These are phyloP conservation scores for Pichia ethanolica DNA, from an alignment of 805 yeast genomes.

Conservation along the genomic window DNA sequence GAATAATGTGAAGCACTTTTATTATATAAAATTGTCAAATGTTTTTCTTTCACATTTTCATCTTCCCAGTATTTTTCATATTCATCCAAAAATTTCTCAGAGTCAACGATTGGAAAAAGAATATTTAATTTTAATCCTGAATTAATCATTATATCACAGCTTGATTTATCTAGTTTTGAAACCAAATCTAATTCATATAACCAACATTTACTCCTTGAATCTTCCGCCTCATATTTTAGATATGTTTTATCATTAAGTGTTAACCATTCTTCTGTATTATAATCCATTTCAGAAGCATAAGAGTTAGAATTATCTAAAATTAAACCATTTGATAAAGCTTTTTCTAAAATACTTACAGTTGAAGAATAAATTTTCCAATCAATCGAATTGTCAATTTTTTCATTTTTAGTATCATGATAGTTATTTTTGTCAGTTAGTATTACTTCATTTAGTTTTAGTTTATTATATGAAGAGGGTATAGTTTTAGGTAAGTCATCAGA, in stretches of 20 bases:
- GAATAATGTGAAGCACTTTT: slow-evolving; percentile 22
- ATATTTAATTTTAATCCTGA: slow-evolving; percentile 17
- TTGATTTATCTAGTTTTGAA: slow-evolving; percentile 14
- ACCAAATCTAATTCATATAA: slow-evolving; percentile 17
- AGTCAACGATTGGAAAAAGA: slow-evolving; percentile 43
- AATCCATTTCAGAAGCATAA: slow-evolving; percentile 12
- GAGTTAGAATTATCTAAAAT: slow-evolving; percentile 12
- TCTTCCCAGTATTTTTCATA: slow-evolving; percentile 34
- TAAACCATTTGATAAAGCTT: slow-evolving; percentile 19
- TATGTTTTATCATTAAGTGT: slow-evolving; percentile 10
- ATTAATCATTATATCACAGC: slow-evolving; percentile 18
- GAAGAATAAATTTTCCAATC: slow-evolving; percentile 23
- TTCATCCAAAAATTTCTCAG: slow-evolving; percentile 60
- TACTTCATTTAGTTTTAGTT: neutral
- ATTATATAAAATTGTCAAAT: slow-evolving; percentile 20
- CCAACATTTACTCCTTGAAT: slow-evolving; percentile 22
- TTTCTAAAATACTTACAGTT: slow-evolving; percentile 19
- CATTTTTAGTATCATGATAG: too few species aligned
- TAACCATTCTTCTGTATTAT: slow-evolving; percentile 27
- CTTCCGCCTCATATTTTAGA: slow-evolving; percentile 10
- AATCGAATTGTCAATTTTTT: too few species aligned
- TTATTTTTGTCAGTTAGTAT: neutral
- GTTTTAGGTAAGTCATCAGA: too few species aligned
- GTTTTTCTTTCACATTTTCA: slow-evolving; percentile 15
- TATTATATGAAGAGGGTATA: neutral